These are phyloP conservation scores for Colletotrichum acutatum DNA, from an alignment of 2,329 filamentous ascomycete species.

Conservation along the genomic window DNA sequence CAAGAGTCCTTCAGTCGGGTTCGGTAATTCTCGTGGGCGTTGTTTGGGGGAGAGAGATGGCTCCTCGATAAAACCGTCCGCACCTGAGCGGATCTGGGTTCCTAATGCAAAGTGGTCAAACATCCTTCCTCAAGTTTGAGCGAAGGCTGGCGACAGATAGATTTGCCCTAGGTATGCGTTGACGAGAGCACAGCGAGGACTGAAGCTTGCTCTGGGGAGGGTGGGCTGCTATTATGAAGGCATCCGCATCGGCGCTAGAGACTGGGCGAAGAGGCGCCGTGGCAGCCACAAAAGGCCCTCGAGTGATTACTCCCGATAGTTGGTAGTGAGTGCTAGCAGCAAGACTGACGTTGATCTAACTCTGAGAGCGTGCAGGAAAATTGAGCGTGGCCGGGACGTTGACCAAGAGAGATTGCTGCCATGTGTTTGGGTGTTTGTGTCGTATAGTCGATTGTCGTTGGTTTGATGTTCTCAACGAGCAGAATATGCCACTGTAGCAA, in stretches of 20 bases:
- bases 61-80: slow-evolving; percentile 2
- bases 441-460: background rate
- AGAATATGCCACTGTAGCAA: background rate
- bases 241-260: slow-evolving; percentile 29
- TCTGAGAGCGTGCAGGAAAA: background rate
- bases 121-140: slow-evolving; percentile 1
- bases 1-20: background rate
- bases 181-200: background rate
- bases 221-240: slow-evolving; percentile 29
- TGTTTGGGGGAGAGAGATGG: slow-evolving; percentile 24
- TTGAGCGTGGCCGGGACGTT: background rate
- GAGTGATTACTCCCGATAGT: slow-evolving; percentile 7
- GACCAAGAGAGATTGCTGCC: background rate
- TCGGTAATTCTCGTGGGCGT: slow-evolving; percentile 6
- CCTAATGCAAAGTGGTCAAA: slow-evolving; percentile 30
- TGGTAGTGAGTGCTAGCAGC: slow-evolving; percentile 1
- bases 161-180: background rate
- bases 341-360: slow-evolving; percentile 25
- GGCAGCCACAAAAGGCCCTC: slow-evolving; percentile 31
- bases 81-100: slow-evolving; percentile 17
- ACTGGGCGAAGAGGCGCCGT: slow-evolving; percentile 12
- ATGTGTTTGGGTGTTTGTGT: slow-evolving; percentile 3
- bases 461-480: background rate
- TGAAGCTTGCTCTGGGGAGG: background rate
- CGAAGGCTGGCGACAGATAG: background rate